Base-by-base conservation (phyloP, 805 yeast species). In the Peterozyma xylosa region DNA sequence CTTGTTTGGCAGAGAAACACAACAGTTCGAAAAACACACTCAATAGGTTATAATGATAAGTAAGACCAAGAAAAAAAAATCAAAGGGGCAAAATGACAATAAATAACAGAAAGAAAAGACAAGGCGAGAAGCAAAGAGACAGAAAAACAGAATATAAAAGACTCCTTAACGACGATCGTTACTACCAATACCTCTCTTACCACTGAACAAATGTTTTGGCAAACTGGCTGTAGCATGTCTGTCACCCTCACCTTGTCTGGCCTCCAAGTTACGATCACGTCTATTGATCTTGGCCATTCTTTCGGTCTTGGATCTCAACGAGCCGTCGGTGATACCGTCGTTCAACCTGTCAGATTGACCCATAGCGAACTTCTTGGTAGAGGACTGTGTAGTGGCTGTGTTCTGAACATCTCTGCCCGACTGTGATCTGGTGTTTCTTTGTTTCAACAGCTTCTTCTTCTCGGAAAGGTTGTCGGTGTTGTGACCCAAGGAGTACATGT, bases 151-250 rank as follows among this genome's bases (percentile, higher is more conserved):
- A 21, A 21, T 7, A 5, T 21, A 21, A 21, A 32, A 29, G 35
- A 38, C 11, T 32, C 17, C 37, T 56, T 73, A 87, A 74, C 98
- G 91, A 69, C 86, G 78, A 65, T 88, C 96, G 51, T 88, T 82
- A 65, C 83, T 84, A 65, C 97, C 97, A 58, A 79, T 80, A 73
- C 97, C 95, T 70, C 99, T 82, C 77, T 93, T 93, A 70, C 99
- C 99, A 57, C 88, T 70, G 73, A 84, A 86, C 76, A 93, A 74
- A 70, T 93, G 99, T 73, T 90, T 91, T 51, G 97, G 96, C 70
- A 86, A 66, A 49, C 86, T 71, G 42, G 86, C 93, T 43, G 89
- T 77, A 46, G 79, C 72, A 64, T 88, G 96, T 67, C 98, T 82
- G 69, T 93, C 99, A 59, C 86, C 85, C 71, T 93, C 99, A 71